Evolutionary conservation across 2,329 filamentous ascomycete species (phyloP), one percentile per base, ranked within the genome.

Genomic region (Didymella lethalis): DNA sequence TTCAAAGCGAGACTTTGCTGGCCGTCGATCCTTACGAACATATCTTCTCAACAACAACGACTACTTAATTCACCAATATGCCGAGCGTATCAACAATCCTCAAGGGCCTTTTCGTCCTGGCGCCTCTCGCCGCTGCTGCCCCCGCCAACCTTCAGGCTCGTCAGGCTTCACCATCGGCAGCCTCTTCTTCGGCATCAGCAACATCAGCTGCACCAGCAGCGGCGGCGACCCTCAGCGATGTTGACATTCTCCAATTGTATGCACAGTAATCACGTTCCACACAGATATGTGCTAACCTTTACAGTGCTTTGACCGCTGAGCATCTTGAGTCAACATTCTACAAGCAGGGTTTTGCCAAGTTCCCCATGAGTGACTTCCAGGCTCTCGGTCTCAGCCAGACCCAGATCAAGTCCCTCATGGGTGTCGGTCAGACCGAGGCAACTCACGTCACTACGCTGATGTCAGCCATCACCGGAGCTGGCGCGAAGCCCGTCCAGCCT

Each of bases 301-400:
- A n/a, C 53, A 89, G 87, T 72, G 89, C 89, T 62, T 80, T 91
- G 55, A 91, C 89, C 6, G 82, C 91, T 45, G 90, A 93, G 78
- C 88, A 90, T 78, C 88, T 92, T 69, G 90, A 92, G 79, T 83
- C 87, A 25, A 81, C 83, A 54, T 92, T 91, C 78, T 92, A 93
- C 82, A 82, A 85, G 67, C 83, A 90, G 72, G 89, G 88, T 36
- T 90, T 92, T 72, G 82, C 82, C 63, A 84, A 86, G 75, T 90
- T 92, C 79, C 82, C 85, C 26, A 82, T 85, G 40, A 75, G 82
- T 29, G 86, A 91, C 70, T 92, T 93, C 77, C 73, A 79, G 25
- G 85, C 86, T 36, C 81, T 89, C 14, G 88, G 88, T 60, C 82
- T 90, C 59, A 81, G 75, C 56, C 76, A 81, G 40, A 71, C 72